Percentiles rank a stretch among this genome's conserved stretches.
Evolutionary conservation across 306 rosid genomes (phyloP).

Genomic region (Purshia tridentata): DNA sequence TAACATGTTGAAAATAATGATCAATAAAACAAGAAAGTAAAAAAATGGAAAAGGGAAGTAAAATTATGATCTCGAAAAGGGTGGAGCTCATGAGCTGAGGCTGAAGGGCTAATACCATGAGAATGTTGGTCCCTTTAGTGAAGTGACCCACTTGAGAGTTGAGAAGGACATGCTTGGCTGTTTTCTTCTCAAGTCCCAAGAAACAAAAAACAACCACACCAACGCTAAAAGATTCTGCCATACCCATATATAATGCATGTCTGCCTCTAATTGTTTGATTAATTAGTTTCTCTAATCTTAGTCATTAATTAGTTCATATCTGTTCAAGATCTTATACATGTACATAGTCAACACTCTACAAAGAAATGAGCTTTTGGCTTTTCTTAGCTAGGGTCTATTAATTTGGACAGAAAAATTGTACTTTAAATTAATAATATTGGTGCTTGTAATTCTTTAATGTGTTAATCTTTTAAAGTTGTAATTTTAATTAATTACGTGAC

Average conservation of each 20-base stretch:
- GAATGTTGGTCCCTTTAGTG: slow-evolving; percentile 68
- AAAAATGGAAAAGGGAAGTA: neutral
- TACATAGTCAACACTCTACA: neutral
- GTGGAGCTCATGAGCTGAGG: slow-evolving; percentile 26
- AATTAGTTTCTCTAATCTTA: slow-evolving; percentile 14
- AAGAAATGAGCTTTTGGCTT: neutral
- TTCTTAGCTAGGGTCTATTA: neutral
- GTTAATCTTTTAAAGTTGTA: neutral
- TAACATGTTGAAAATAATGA: neutral
- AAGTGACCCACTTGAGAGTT: slow-evolving; percentile 60
- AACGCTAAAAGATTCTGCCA: slow-evolving; percentile 28
- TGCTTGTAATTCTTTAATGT: too few relatives aligned
- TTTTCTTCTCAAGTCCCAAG: slow-evolving; percentile 47
- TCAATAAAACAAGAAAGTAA: slow-evolving; percentile 12
- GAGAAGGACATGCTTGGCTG: slow-evolving; percentile 55
- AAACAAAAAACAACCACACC: slow-evolving; percentile 26
- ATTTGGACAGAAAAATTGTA: neutral
- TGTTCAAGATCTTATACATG: neutral
- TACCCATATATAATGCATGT: neutral
- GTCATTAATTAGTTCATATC: neutral
- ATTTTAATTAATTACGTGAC: too few relatives aligned
- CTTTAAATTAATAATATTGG: too few relatives aligned
- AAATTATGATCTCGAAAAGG: slow-evolving; percentile 37
- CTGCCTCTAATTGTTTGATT: slow-evolving; percentile 20
- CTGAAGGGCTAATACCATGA: slow-evolving; percentile 29